Conservation (phyloP, 2,329 filamentous ascomycete genomes). For the Waltergamsia citrina region DNA sequence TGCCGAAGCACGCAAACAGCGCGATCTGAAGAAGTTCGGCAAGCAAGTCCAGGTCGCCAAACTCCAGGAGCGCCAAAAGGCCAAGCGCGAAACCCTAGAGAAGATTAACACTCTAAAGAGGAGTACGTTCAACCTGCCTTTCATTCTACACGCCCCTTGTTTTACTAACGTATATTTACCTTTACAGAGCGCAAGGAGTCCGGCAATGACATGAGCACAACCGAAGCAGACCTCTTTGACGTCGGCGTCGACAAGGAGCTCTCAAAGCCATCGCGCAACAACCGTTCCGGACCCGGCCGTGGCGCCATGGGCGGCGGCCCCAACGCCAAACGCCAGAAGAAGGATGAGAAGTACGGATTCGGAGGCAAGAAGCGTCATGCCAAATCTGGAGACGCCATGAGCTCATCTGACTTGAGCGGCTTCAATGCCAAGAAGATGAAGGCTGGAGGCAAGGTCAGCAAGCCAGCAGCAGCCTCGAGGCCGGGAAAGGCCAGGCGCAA, state of each 20-base stretch:
- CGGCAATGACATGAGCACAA: conserved; percentile 49
- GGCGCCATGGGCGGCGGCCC: conserved; percentile 20
- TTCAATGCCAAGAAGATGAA: conserved; percentile 86
- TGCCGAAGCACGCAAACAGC: conserved; percentile 80
- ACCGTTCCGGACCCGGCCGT: conserved; percentile 26
- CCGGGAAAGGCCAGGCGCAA: conserved; percentile 44
- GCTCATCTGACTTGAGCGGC: conserved; percentile 68
- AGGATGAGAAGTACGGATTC: conserved; percentile 89
- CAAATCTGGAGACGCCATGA: conserved; percentile 85
- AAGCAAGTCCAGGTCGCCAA: conserved; percentile 97
- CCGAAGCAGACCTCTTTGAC: conserved; percentile 85
- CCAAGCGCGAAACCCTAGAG: conserved; percentile 85
- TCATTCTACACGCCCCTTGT: conserved; percentile 1
- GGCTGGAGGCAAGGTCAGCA: conserved; percentile 28
- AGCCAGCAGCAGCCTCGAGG: conserved; percentile 25
- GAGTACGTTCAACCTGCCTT: conserved; percentile 46
- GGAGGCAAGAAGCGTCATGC: conserved; percentile 88
- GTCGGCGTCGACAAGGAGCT: conserved; percentile 69
- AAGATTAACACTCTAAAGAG: conserved; percentile 94
- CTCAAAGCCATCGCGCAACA: too few species aligned
- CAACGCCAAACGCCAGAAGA: conserved; percentile 78
- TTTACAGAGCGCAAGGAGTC: conserved; percentile 76
- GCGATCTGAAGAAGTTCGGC: conserved; percentile 97
- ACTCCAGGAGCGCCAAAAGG: conserved; percentile 86
- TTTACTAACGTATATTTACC: neutral